Percentiles rank a stretch among this genome's conserved stretches.
These are phyloP conservation scores for Ogataea wickerhamii DNA, from an alignment of 805 yeast genomes.

Conservation along the genomic window DNA sequence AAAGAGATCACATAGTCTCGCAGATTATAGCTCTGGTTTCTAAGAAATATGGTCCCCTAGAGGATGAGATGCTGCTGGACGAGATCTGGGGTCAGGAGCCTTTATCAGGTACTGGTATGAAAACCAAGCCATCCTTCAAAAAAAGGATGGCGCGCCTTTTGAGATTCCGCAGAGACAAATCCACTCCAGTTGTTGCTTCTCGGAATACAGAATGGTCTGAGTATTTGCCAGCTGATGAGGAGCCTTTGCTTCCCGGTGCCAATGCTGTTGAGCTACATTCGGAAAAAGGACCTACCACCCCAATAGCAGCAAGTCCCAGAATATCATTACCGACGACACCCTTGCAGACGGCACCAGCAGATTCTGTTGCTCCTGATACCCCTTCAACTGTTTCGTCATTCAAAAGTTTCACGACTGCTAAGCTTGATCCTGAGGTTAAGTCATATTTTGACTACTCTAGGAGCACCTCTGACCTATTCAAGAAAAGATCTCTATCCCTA, in stretches of 20 bases:
- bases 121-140: too few species aligned
- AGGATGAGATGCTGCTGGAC: neutral
- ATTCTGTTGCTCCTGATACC: neutral
- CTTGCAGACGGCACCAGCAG: too few species aligned
- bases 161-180: neutral
- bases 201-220: neutral
- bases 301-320: too few species aligned
- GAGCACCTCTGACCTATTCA: neutral
- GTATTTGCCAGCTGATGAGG: neutral
- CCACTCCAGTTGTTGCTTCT: neutral
- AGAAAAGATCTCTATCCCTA: neutral
- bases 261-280: neutral
- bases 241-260: neutral
- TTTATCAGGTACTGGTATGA: too few species aligned
- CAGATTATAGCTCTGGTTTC: neutral
- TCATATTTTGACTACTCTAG: neutral
- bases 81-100: too few species aligned
- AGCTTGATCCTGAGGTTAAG: neutral
- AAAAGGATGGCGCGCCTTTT: neutral
- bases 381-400: conserved; percentile 1
- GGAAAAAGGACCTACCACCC: too few species aligned
- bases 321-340: too few species aligned
- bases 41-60: neutral
- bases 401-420: conserved; percentile 1
- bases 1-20: neutral